A percentile compares a stretch with the other conserved stretches of the same genome.
These are phyloP conservation scores for Leccinum fallax DNA, from an alignment of 1,284 basidiomycete species.

Conservation along the genomic window DNA sequence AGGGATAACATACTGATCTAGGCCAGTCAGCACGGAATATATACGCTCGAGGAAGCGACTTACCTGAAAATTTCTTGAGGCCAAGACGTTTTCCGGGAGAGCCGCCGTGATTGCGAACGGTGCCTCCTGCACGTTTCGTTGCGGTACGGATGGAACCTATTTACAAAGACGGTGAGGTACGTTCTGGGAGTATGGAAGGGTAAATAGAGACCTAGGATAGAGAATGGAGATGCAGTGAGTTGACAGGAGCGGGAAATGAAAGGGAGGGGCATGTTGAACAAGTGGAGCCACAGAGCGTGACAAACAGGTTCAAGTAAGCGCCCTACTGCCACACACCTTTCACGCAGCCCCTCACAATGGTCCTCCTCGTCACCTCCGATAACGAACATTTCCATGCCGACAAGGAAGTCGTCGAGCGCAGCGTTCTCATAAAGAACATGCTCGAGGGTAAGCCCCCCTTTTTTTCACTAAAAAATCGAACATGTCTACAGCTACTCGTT, in stretches of 20 bases:
- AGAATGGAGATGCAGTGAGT: constrained; percentile 48
- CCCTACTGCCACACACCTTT: constrained; percentile 7
- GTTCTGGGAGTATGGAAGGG: background rate
- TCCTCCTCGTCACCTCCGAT: constrained; percentile 88
- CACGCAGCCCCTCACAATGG: constrained; percentile 47
- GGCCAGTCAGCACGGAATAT: constrained; percentile 17
- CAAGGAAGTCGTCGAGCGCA: constrained; percentile 93
- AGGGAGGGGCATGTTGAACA: constrained; percentile 30
- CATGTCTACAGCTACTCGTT: constrained; percentile 16
- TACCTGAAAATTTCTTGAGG: constrained; percentile 93
- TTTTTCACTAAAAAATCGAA: constrained; percentile 9
- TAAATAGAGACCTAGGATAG: constrained; percentile 44
- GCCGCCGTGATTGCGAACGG: constrained; percentile 87
- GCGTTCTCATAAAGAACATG: constrained; percentile 99
- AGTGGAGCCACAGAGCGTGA: constrained; percentile 17
- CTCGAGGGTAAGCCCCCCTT: constrained; percentile 76
- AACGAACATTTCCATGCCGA: constrained; percentile 95
- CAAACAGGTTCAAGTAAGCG: constrained; percentile 5
- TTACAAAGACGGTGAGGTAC: constrained; percentile 13
- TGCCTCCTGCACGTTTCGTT: constrained; percentile 93
- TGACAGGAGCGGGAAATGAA: constrained; percentile 46
- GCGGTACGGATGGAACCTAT: constrained; percentile 80
- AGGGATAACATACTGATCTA: constrained; percentile 86
- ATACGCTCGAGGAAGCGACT: constrained; percentile 20
- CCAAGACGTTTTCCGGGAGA: constrained; percentile 91